phyloP scores from a whole-genome alignment of 2,329 filamentous ascomycete species.

The Thielaviopsis punctulata region DNA sequence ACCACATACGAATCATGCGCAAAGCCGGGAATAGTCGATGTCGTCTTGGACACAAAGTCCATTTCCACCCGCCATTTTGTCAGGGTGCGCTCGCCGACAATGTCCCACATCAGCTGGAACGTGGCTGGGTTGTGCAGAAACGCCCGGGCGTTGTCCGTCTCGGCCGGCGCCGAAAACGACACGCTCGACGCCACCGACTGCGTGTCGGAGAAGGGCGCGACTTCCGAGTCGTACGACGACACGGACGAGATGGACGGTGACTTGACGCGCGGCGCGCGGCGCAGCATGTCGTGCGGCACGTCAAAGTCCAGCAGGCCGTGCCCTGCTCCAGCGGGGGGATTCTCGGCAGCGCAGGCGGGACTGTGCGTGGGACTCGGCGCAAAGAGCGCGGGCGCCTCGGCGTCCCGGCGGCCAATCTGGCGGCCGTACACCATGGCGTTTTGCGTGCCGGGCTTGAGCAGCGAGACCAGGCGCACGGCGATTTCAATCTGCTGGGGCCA shows the following conservation, averaged over 20 bases:
- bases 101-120: conserved; percentile 37
- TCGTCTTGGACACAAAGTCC: conserved; percentile 17
- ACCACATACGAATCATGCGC: conserved; percentile 11
- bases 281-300: background rate
- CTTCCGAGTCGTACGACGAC: conserved; percentile 6
- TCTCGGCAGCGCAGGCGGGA: background rate
- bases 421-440: conserved; percentile 33
- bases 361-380: too few relatives aligned
- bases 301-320: background rate
- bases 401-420: conserved; percentile 26
- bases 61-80: conserved; percentile 32
- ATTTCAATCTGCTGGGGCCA: conserved; percentile 30
- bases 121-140: conserved; percentile 32
- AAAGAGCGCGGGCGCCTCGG: background rate
- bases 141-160: conserved; percentile 1
- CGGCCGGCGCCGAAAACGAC: conserved; percentile 10
- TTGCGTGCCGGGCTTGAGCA: conserved; percentile 26
- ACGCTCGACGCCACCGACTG: conserved; percentile 9
- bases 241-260: conserved; percentile 4
- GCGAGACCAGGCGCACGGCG: conserved; percentile 26
- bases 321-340: background rate
- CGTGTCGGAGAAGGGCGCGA: conserved; percentile 10
- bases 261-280: background rate
- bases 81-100: conserved; percentile 30
- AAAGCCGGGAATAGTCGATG: conserved; percentile 13